Percentiles rank a stretch among this genome's conserved stretches.
Conservation (phyloP, 331 rosid genomes). For the Phaseolus coccineus region DNA sequence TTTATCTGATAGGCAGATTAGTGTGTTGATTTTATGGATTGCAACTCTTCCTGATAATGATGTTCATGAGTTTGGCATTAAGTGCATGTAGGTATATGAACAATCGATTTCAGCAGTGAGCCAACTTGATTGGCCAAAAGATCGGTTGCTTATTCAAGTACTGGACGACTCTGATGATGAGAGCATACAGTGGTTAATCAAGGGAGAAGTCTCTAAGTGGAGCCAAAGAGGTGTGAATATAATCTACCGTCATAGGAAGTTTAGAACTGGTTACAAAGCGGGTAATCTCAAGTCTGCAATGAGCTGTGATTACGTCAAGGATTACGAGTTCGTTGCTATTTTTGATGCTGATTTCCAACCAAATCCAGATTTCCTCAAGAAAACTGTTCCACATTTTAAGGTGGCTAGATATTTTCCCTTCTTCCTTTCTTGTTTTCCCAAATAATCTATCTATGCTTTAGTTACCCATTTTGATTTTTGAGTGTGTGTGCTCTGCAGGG, state of each 20-base stretch:
- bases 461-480: conserved; percentile 25
- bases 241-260: conserved; percentile 62
- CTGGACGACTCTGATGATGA: conserved; percentile 62
- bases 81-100: conserved; percentile 53
- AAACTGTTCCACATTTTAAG: conserved; percentile 64
- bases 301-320: conserved; percentile 62
- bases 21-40: not conserved
- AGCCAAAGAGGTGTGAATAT: conserved; percentile 65
- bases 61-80: conserved; percentile 32
- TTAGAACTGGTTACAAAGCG: conserved; percentile 66
- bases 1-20: conserved; percentile 11
- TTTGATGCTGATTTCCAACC: conserved; percentile 72
- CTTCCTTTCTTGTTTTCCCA: not conserved
- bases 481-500: conserved; percentile 49
- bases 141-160: conserved; percentile 58
- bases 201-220: conserved; percentile 58
- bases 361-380: conserved; percentile 58
- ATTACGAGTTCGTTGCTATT: conserved; percentile 66
- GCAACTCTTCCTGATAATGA: conserved; percentile 9
- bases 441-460: not conserved
- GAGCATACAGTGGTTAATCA: conserved; percentile 58
- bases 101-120: conserved; percentile 56
- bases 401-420: conserved; percentile 30
- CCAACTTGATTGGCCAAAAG: conserved; percentile 62
- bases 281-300: conserved; percentile 72